Percentiles rank a stretch among this genome's conserved stretches.
These are phyloP conservation scores for Coprinopsis sp. DNA, from an alignment of 768 basidiomycete genomes.

Conservation along the genomic window DNA sequence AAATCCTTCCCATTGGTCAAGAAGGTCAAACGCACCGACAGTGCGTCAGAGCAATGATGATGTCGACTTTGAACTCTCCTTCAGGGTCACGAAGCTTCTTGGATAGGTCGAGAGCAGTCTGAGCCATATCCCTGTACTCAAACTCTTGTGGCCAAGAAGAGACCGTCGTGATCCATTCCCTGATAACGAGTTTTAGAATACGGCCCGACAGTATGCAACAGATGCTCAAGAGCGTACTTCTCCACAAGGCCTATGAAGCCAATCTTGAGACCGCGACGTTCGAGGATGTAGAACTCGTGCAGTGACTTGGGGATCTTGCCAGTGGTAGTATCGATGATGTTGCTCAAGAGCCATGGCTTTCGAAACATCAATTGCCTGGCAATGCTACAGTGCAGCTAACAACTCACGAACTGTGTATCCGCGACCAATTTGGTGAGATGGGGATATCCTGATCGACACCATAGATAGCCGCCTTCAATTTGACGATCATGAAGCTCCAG, in stretches of 20 bases:
- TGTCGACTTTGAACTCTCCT: slow-evolving; percentile 67
- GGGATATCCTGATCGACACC: slow-evolving; percentile 23
- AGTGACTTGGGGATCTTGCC: slow-evolving; percentile 57
- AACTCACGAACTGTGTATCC: slow-evolving; percentile 69
- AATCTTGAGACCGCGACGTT: slow-evolving; percentile 64
- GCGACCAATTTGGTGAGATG: slow-evolving; percentile 55
- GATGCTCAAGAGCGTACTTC: slow-evolving; percentile 40
- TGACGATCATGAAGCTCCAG: neutral
- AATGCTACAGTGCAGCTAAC: neutral
- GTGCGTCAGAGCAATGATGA: slow-evolving; percentile 86
- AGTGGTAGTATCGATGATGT: slow-evolving; percentile 71
- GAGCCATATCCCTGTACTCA: slow-evolving; percentile 68
- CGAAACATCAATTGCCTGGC: neutral
- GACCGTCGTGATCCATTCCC: slow-evolving; percentile 88
- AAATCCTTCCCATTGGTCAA: too few relatives aligned
- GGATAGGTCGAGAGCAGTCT: slow-evolving; percentile 71
- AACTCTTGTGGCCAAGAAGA: slow-evolving; percentile 83
- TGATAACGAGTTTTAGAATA: slow-evolving; percentile 22
- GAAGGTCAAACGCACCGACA: slow-evolving; percentile 47
- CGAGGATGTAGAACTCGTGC: slow-evolving; percentile 59
- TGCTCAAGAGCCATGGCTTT: slow-evolving; percentile 88
- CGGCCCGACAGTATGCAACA: neutral
- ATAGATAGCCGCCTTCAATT: neutral
- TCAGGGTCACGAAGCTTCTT: slow-evolving; percentile 63
- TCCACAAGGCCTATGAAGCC: slow-evolving; percentile 88